These are phyloP conservation scores for Boeremia exigua DNA, from an alignment of 2,329 filamentous ascomycete species.

Conservation along the genomic window DNA sequence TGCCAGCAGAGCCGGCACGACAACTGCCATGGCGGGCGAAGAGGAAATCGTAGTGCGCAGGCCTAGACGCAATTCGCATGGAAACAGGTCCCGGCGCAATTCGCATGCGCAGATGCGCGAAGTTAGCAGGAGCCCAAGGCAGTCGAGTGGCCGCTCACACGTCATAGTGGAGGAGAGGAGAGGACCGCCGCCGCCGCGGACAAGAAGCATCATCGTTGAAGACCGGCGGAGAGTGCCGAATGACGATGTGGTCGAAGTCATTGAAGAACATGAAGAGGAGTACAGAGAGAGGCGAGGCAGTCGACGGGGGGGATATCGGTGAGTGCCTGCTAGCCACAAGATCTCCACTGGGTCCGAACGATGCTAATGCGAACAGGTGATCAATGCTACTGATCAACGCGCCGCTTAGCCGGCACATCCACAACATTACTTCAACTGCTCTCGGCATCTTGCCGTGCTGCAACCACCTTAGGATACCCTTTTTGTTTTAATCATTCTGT, in stretches of 20 bases:
- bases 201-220: constrained; percentile 53
- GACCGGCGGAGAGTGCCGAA: constrained; percentile 52
- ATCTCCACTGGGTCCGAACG: constrained; percentile 1
- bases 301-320: constrained; percentile 57
- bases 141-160: constrained; percentile 38
- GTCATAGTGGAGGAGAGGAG: constrained; percentile 49
- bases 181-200: constrained; percentile 26
- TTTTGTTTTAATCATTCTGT: not conserved
- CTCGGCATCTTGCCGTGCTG: not conserved
- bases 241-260: constrained; percentile 64
- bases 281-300: constrained; percentile 47
- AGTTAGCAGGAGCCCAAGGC: constrained; percentile 46
- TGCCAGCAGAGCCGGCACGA: constrained; percentile 36
- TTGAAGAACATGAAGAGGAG: constrained; percentile 60
- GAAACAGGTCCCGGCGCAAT: constrained; percentile 40
- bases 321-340: constrained; percentile 28
- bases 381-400: constrained; percentile 1
- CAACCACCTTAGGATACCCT: constrained; percentile 9
- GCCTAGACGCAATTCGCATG: constrained; percentile 36
- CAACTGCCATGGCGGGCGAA: constrained; percentile 51
- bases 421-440: not conserved
- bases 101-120: constrained; percentile 45
- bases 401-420: constrained; percentile 4
- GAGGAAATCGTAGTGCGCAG: constrained; percentile 64
- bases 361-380: constrained; percentile 17